These are phyloP conservation scores for Nymphaea thermarum DNA, from an alignment of 164 flowering plant genomes.

Conservation along the genomic window DNA sequence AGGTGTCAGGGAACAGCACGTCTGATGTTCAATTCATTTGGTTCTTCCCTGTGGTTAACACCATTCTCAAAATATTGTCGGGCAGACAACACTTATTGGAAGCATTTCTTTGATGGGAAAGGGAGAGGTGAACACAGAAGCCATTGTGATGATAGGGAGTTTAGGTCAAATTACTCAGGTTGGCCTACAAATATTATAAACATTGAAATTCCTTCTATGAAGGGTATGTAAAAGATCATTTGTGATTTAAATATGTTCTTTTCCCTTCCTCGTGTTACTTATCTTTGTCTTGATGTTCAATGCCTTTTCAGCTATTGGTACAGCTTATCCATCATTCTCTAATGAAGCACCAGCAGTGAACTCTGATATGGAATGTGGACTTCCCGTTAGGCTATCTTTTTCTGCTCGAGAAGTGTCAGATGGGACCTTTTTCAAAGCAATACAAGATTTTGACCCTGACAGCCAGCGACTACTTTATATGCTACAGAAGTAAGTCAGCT, in stretches of 20 bases:
- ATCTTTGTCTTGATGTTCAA: background rate
- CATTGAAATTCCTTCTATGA: constrained; percentile 69
- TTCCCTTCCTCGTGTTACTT: too few species aligned
- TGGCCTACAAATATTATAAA: constrained; percentile 89
- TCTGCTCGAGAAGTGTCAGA: constrained; percentile 90
- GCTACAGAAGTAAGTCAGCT: constrained; percentile 46
- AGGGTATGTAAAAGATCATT: constrained; percentile 29
- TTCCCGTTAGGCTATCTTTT: constrained; percentile 82
- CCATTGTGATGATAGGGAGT: constrained; percentile 64
- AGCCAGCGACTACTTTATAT: constrained; percentile 75
- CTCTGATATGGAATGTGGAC: constrained; percentile 70
- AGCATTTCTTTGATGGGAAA: constrained; percentile 51
- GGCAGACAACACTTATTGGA: constrained; percentile 49
- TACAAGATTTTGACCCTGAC: constrained; percentile 91
- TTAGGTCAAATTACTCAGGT: constrained; percentile 62
- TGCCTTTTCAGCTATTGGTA: constrained; percentile 24
- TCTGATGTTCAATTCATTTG: constrained; percentile 86
- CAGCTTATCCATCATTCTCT: constrained; percentile 63
- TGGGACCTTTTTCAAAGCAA: constrained; percentile 91
- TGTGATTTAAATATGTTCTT: background rate
- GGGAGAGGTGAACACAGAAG: constrained; percentile 29
- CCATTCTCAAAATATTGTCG: constrained; percentile 88
- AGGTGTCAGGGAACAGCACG: constrained; percentile 90
- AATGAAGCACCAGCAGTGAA: constrained; percentile 31
- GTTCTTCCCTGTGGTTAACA: constrained; percentile 91